These are phyloP conservation scores for Heterobasidion irregulare DNA, from an alignment of 1,284 basidiomycete species.

Conservation along the genomic window DNA sequence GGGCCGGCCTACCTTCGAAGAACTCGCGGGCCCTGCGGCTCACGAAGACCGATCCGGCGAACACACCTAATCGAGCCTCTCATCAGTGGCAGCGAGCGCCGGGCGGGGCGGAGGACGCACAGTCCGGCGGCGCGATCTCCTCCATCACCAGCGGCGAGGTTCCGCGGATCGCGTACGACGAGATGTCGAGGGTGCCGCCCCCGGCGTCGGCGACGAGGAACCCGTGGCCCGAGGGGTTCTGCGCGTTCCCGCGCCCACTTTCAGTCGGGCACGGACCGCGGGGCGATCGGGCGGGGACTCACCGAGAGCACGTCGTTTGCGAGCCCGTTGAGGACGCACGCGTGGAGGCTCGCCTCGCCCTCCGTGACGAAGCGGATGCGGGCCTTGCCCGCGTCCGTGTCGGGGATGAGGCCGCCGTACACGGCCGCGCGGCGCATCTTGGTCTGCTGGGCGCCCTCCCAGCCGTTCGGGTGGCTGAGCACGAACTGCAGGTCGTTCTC, in stretches of 20 bases:
- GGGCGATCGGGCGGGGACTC: conserved; percentile 13
- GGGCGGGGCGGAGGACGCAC: conserved; percentile 28
- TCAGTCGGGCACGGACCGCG: neutral
- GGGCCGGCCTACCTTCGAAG: conserved; percentile 41
- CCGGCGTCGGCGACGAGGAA: conserved; percentile 75
- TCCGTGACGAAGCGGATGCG: conserved; percentile 73
- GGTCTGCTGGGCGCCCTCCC: conserved; percentile 74
- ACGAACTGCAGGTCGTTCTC: conserved; percentile 64
- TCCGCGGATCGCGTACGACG: conserved; percentile 63
- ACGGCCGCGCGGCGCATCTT: conserved; percentile 66
- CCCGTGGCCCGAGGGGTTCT: conserved; percentile 64
- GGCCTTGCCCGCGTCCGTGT: conserved; percentile 61
- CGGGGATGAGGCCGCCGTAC: conserved; percentile 57
- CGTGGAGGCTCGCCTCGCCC: conserved; percentile 73
- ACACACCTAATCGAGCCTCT: conserved; percentile 39
- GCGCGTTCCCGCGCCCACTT: neutral
- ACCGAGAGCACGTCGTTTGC: conserved; percentile 69
- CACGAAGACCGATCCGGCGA: conserved; percentile 76
- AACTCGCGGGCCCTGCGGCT: conserved; percentile 62
- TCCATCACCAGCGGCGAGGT: conserved; percentile 65
- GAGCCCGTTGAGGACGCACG: conserved; percentile 65
- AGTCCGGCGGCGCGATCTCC: conserved; percentile 73
- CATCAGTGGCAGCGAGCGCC: neutral
- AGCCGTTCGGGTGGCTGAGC: conserved; percentile 71
- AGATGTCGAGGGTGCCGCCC: conserved; percentile 73